These are phyloP conservation scores for Rickenella mellea DNA, from an alignment of 768 basidiomycete genomes.

Conservation along the genomic window DNA sequence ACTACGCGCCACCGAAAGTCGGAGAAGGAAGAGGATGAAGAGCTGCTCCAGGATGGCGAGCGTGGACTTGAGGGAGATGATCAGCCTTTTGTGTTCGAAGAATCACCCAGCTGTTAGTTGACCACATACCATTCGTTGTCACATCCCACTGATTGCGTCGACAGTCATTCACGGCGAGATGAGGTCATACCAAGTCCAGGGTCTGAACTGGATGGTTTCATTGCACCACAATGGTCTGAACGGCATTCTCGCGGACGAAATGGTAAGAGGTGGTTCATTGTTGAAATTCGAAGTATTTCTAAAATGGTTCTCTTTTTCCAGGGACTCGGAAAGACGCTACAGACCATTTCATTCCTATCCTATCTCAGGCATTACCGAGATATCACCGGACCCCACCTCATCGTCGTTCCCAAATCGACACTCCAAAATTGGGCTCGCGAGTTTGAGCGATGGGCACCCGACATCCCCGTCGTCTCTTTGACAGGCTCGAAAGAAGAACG, in stretches of 20 bases:
- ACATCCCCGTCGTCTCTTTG: conserved; percentile 72
- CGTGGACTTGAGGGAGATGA: conserved; percentile 74
- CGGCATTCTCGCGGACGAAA: conserved; percentile 96
- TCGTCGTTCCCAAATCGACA: conserved; percentile 98
- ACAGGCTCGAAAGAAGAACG: conserved; percentile 89
- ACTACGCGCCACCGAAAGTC: conserved; percentile 84
- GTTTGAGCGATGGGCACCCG: conserved; percentile 84
- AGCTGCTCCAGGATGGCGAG: conserved; percentile 82
- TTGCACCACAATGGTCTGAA: conserved; percentile 94
- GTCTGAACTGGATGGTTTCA: conserved; percentile 95
- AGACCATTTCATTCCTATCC: conserved; percentile 94
- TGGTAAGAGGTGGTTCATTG: conserved; percentile 36
- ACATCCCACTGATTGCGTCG: conserved; percentile 1
- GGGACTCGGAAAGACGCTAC: conserved; percentile 97
- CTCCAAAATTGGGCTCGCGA: conserved; percentile 96
- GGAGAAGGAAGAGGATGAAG: conserved; percentile 98
- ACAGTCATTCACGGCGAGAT: conserved; percentile 83
- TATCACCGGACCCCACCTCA: conserved; percentile 77
- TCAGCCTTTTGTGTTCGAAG: conserved; percentile 89
- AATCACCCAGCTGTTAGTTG: conserved; percentile 76
- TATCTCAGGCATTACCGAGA: conserved; percentile 83
- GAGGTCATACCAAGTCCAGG: conserved; percentile 92
- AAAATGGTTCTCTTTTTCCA: conserved; percentile 20
- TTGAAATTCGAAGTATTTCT: too few relatives aligned
- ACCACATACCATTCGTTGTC: background rate